A percentile compares a stretch with the other conserved stretches of the same genome.
phyloP scores from a whole-genome alignment of 1,284 basidiomycete species.

The Cutaneotrichosporon arboriforme region DNA sequence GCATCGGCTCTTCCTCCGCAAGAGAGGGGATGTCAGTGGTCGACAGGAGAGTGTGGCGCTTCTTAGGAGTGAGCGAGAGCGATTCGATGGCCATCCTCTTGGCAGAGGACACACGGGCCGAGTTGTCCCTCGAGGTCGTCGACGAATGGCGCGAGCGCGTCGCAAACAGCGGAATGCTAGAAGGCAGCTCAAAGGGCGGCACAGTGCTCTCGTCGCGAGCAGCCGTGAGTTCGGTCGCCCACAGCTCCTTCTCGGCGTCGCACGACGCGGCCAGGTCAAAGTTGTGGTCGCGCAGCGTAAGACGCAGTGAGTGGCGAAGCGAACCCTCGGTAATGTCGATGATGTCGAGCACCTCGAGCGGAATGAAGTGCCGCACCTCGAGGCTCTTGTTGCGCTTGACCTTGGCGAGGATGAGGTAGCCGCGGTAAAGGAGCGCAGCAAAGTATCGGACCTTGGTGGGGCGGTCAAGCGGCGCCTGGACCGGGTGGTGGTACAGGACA shows the following conservation, averaged over 20 bases:
- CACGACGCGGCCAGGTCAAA: conserved; percentile 81
- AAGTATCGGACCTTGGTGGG: conserved; percentile 73
- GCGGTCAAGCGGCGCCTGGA: conserved; percentile 40
- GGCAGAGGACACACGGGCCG: neutral
- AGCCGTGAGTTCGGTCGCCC: conserved; percentile 62
- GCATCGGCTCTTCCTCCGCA: neutral
- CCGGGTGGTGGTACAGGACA: conserved; percentile 62
- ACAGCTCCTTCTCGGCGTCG: conserved; percentile 69
- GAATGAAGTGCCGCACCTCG: conserved; percentile 81
- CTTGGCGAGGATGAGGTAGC: conserved; percentile 80
- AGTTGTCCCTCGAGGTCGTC: neutral
- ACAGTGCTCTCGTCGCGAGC: conserved; percentile 39
- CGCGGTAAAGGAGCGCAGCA: conserved; percentile 79
- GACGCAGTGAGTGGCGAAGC: conserved; percentile 71
- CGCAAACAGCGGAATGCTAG: conserved; percentile 28
- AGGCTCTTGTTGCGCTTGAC: conserved; percentile 72
- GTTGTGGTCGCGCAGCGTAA: conserved; percentile 61
- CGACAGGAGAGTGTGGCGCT: neutral
- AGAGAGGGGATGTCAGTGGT: neutral
- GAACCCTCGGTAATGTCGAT: conserved; percentile 65
- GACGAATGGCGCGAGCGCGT: conserved; percentile 7
- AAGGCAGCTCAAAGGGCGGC: conserved; percentile 45
- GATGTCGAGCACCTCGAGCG: conserved; percentile 64
- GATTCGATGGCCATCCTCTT: neutral
- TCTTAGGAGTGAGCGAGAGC: neutral